Evolutionary conservation across 345 rosid genomes (phyloP), one percentile per base, ranked within the genome.

Genomic region (Euphorbia peplus): DNA sequence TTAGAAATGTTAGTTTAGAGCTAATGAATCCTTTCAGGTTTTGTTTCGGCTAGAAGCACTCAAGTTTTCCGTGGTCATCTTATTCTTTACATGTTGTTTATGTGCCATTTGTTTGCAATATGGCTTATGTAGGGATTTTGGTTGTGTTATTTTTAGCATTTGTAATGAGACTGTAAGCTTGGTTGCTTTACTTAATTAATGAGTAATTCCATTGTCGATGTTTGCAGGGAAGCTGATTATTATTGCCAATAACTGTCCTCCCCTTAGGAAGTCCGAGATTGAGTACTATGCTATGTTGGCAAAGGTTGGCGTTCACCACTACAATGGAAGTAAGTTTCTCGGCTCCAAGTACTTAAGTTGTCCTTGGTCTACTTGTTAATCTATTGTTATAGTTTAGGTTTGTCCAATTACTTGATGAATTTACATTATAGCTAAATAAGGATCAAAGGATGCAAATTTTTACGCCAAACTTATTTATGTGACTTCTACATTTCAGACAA

Each of bases 221-320:
- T 56, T 56, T 42, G 42, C 67, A 87, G 89, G 83, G 25, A 87
- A 87, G 74, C 63, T 87, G 68, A 64, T 87, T 16, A 78, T 87
- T 53, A 83, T 85, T 50, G 74, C 89, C 47, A 87, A 83, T 78
- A 87, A 87, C 48, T 87, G 89, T 59, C 89, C 89, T 8, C 91
- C 87, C 14, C 82, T 87, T 41, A 76, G 91, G 63, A 87, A 85
- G 75, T 87, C 91, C 6, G 87, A 87, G 82, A 87, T 87, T 1
- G 89, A 85, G 68, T 87, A 87, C 72, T 87, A 87, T n/a, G n/a
- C n/a, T n/a, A n/a, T n/a, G n/a, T n/a, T n/a, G n/a, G n/a, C n/a
- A n/a, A n/a, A n/a, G n/a, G 85, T 85, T 70, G 87, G 89, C 22
- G 89, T 85, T 65, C 89, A 87, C 73, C 91, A 85, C 75, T 87